Evolutionary conservation across 306 rosid genomes (phyloP).

Genomic region (Macrotyloma uniflorum): DNA sequence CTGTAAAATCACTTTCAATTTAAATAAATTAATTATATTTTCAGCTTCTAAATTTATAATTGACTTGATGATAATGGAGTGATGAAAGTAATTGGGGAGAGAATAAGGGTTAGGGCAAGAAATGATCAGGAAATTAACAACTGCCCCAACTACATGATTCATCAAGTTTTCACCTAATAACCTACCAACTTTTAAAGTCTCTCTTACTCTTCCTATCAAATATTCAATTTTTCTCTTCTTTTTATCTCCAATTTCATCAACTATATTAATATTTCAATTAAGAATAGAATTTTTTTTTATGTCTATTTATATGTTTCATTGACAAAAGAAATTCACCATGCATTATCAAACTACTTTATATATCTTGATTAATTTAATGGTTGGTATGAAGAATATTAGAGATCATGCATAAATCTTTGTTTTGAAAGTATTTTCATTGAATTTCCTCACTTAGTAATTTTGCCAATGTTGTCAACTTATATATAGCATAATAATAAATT

Average conservation of each 20-base stretch:
- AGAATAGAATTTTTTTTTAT: background rate
- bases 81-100: no score
- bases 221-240: constrained; percentile 35
- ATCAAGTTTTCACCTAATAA: constrained; percentile 54
- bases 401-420: no score
- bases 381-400: no score
- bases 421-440: no score
- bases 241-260: background rate
- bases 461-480: no score
- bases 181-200: constrained; percentile 24
- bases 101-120: no score
- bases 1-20: no score
- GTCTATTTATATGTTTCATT: background rate
- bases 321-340: background rate
- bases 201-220: constrained; percentile 6
- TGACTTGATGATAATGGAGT: background rate
- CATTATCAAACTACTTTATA: background rate
- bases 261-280: background rate
- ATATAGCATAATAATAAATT: no score
- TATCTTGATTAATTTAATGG: background rate
- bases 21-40: no score
- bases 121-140: background rate
- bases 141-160: constrained; percentile 46
- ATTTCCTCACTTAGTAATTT: no score
- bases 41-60: no score